Base-by-base conservation (phyloP, 2,329 filamentous ascomycete species). In the Fusarium sp. region DNA sequence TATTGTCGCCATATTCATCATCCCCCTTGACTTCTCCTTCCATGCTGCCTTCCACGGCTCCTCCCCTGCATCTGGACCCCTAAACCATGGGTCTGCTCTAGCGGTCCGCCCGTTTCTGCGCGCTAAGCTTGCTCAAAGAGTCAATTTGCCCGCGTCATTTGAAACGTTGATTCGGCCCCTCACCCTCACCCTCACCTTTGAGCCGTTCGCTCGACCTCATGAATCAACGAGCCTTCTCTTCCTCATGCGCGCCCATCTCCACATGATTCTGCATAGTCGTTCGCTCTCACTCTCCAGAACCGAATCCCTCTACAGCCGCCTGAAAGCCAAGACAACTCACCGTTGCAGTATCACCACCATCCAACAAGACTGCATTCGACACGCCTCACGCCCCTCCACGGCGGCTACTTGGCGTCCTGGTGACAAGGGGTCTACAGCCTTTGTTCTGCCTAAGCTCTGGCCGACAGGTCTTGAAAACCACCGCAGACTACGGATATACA, bases 71-170 rank as follows among this genome's bases (percentile, higher is more conserved):
- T 44, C 39, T 61, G 57, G 62, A 74, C 72, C 69, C 69, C 67
- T 73, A 70, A 64, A 53, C 62, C 44, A 67, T 63, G 44, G 60
- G 60, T 11, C 31, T 48, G 46, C 18, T 55, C 68, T 58, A 63
- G 58, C 61, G 50, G 56, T 60, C 58, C 60, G 58, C 51, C 58
- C 37, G 51, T 62, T 72, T 69, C 67, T 56, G 44, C 61, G 50
- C 67, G 64, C 72, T 73, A 74, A 64, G 37, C 36, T 58, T 62
- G 58, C 61, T 70, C 71, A 60, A 65, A 68, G 46, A 53, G 63
- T 58, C 43, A 55, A 51, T 63, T 64, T 53, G 62, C 60, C 68
- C 53, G 65, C 58, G 60, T 56, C 62, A 64, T 53, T 70, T 57
- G 59, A 74, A 73, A 73, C 68, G 43, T 40, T 66, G 39, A 56